A percentile compares a stretch with the other conserved stretches of the same genome.
Evolutionary conservation across 2,329 filamentous ascomycete genomes (phyloP).

Genomic region (Aureobasidium sp.): DNA sequence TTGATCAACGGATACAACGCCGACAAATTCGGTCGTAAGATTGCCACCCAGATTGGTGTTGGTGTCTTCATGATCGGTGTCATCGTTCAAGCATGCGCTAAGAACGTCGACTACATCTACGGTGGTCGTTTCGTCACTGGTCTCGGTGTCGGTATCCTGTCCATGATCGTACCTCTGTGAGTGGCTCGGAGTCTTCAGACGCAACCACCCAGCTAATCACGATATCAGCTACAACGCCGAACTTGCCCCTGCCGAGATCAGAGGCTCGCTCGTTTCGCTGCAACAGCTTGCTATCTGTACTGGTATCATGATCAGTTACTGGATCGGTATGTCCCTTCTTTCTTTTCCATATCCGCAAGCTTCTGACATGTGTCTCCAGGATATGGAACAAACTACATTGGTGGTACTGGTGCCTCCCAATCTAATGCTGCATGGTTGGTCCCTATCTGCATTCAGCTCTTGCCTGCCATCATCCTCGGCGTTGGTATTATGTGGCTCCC

Average conservation of each 20-base stretch:
- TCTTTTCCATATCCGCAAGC: background rate
- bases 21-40: constrained; percentile 62
- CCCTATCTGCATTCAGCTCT: constrained; percentile 64
- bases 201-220: constrained; percentile 16
- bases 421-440: constrained; percentile 57
- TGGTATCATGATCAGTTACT: constrained; percentile 59
- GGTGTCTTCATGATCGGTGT: constrained; percentile 64
- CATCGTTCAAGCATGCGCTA: constrained; percentile 58
- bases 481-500: constrained; percentile 56
- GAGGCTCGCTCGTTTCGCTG: constrained; percentile 43
- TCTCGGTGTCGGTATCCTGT: constrained; percentile 38
- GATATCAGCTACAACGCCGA: constrained; percentile 24
- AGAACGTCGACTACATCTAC: constrained; percentile 54
- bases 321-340: constrained; percentile 29
- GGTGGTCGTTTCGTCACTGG: constrained; percentile 64
- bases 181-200: background rate
- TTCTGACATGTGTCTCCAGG: background rate
- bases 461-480: constrained; percentile 59
- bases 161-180: constrained; percentile 58
- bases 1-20: constrained; percentile 65
- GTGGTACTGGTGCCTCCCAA: constrained; percentile 23
- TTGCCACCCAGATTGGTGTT: constrained; percentile 59
- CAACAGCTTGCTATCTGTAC: constrained; percentile 53
- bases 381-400: constrained; percentile 28
- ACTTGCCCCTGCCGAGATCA: constrained; percentile 32